Evolutionary conservation across 176 grass and related monocot genomes (phyloP), one percentile per base, ranked within the genome.

Genomic region (Hordeum vulgare): DNA sequence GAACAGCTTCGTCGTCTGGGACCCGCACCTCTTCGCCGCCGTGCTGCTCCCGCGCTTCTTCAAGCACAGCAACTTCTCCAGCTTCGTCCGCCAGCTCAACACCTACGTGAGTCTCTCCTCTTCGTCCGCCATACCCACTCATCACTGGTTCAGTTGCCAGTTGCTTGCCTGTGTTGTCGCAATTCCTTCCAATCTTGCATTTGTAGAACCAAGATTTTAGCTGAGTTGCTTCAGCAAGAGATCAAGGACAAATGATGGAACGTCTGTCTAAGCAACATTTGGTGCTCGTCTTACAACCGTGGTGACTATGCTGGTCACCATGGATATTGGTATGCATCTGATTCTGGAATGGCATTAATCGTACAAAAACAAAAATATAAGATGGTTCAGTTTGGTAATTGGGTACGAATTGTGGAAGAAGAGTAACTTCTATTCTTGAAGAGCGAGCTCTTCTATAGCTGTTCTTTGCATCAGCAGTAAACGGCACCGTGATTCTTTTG

Each of bases 41-140:
- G 81, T 79, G 56, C 88, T 95, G 40, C 85, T 95, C 64, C 93
- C 93, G 3, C 82, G 90, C 23, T 89, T 92, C 77, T 97, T 94
- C 86, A 97, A 97, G 92, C 92, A 97, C 88, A 89, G 72, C 90
- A 97, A 97, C 86, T 97, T 97, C 88, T 97, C 94, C 85, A 94
- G 90, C 88, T 97, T 97, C 90, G 81, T 97, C 60, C 80, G 94
- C 7, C 90, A 95, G 85, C 86, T 95, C 83, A 91, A 94, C 80
- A 94, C 92, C 59, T 82, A 94, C 91, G 73, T 75, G 34, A 54
- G 47, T 33, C 5, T 58, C 11, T 49, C 35, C 5, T 5, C 66
- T 36, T 8, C n/a, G n/a, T n/a, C 15, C 13, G 41, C 26, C 13
- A 12, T 66, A 10, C 40, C 21, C 76, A 51, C 0, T 18, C 34